Conservation (phyloP, 352 stramenopile genomes). For the Phytopythium kandeliae region DNA sequence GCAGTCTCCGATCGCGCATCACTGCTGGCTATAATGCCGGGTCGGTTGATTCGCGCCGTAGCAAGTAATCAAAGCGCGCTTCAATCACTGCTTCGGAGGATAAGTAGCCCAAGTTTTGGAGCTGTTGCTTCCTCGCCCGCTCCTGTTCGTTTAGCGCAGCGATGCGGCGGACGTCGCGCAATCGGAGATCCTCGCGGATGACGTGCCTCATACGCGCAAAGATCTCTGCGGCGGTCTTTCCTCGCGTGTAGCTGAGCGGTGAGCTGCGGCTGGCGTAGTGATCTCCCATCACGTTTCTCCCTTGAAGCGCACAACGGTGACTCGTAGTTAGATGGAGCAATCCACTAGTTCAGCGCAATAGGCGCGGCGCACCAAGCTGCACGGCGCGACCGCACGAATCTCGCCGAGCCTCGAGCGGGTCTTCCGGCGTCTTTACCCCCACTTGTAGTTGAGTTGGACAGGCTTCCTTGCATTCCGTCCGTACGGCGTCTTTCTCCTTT, state of each 20-base stretch:
- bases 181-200: conserved; percentile 18
- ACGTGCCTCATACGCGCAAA: conserved; percentile 22
- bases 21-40: background rate
- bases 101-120: conserved; percentile 16
- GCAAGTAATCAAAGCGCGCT: conserved; percentile 19
- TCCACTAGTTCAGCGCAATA: too few species aligned
- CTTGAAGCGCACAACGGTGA: too few species aligned
- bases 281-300: conserved; percentile 21
- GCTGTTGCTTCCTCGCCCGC: conserved; percentile 14
- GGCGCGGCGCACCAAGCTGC: conserved; percentile 9
- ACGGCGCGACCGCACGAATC: conserved; percentile 15
- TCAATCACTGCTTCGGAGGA: conserved; percentile 25
- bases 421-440: conserved; percentile 8
- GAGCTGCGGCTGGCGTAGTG: conserved; percentile 12
- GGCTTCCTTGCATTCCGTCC: too few species aligned
- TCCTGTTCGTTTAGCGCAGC: conserved; percentile 20
- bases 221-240: conserved; percentile 13
- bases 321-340: too few species aligned
- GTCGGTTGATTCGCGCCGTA: background rate
- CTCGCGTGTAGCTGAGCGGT: conserved; percentile 16
- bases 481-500: conserved; percentile 3
- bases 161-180: conserved; percentile 24
- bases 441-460: conserved; percentile 15
- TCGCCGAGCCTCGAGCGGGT: conserved; percentile 20
- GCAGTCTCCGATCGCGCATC: background rate